A percentile compares a stretch with the other conserved stretches of the same genome.
These are phyloP conservation scores for Akanthomyces muscarius DNA, from an alignment of 2,329 filamentous ascomycete species.

Conservation along the genomic window DNA sequence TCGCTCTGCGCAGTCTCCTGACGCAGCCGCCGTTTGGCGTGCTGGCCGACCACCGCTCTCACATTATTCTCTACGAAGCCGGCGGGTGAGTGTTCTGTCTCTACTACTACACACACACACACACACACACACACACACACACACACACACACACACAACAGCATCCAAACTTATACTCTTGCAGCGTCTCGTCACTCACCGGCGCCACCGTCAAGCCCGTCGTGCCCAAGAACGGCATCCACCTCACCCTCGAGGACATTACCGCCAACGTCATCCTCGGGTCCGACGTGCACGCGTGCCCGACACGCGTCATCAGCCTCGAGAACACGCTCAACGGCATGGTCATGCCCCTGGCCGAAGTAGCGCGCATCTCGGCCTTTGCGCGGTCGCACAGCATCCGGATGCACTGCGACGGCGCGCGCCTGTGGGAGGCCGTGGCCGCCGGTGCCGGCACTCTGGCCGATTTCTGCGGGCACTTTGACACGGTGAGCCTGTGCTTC, in stretches of 20 bases:
- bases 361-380: conserved; percentile 65
- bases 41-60: conserved; percentile 72
- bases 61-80: conserved; percentile 67
- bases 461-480: conserved; percentile 65
- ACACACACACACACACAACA: neutral
- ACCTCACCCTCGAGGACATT: conserved; percentile 76
- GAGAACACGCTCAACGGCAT: conserved; percentile 83
- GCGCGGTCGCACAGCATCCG: conserved; percentile 60
- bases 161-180: conserved; percentile 18
- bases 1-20: conserved; percentile 74
- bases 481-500: conserved; percentile 74
- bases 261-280: conserved; percentile 59
- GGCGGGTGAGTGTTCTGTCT: conserved; percentile 45
- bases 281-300: conserved; percentile 72
- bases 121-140: neutral
- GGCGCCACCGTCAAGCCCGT: conserved; percentile 67
- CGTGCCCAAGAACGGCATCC: conserved; percentile 63
- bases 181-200: conserved; percentile 64
- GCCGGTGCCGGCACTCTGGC: conserved; percentile 63
- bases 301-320: conserved; percentile 74
- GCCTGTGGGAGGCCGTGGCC: conserved; percentile 77
- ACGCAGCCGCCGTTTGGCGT: conserved; percentile 75
- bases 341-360: conserved; percentile 72
- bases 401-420: conserved; percentile 74
- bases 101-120: too few species aligned